A percentile compares a stretch with the other conserved stretches of the same genome.
Evolutionary conservation across 441 rosid genomes (phyloP).

Genomic region (Mallotus japonicus): DNA sequence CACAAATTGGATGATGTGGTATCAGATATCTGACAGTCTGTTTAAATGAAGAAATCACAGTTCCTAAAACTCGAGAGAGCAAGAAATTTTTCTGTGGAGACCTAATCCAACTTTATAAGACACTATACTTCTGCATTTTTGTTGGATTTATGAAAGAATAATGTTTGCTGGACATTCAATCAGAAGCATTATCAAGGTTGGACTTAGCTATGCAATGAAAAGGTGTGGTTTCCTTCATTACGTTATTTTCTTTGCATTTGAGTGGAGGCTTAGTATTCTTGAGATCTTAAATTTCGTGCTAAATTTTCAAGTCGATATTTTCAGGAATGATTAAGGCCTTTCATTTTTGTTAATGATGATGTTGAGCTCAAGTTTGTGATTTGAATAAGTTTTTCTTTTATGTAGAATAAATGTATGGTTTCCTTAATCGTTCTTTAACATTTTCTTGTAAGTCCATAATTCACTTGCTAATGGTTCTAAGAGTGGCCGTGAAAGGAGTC

Average conservation of each 20-base stretch:
- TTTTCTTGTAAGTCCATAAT: neutral
- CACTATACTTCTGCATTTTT: neutral
- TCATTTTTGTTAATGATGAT: too few relatives aligned
- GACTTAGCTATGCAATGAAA: conserved; percentile 1
- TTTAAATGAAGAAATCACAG: neutral
- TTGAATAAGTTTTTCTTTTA: neutral
- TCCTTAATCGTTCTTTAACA: neutral
- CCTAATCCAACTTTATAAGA: neutral
- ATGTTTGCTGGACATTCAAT: conserved; percentile 29
- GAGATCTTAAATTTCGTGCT: neutral
- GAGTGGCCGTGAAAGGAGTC: too few relatives aligned
- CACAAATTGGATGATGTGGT: neutral
- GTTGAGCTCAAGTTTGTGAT: neutral
- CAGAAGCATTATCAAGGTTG: conserved; percentile 16
- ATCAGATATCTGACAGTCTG: neutral
- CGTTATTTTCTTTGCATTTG: neutral
- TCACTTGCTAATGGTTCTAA: too few relatives aligned
- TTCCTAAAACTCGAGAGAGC: neutral
- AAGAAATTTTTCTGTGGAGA: neutral
- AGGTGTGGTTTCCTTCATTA: conserved; percentile 4
- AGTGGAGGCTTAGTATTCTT: neutral
- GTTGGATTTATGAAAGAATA: too few relatives aligned
- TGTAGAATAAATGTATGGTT: neutral
- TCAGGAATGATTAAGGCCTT: too few relatives aligned
- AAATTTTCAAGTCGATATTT: neutral